Conservation (phyloP, 768 basidiomycete genomes). For the Suillus lakei region DNA sequence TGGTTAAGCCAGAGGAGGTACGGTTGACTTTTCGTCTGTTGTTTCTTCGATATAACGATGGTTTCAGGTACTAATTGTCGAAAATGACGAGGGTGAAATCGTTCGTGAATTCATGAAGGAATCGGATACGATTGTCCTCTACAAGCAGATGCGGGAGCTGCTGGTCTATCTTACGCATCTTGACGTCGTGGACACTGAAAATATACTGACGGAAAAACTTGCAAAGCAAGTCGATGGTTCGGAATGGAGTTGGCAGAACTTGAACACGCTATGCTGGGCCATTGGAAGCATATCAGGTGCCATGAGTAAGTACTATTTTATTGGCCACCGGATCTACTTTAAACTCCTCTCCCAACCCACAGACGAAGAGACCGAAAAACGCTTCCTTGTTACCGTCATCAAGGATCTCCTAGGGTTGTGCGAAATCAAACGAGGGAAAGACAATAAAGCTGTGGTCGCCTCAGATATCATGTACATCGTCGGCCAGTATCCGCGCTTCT, state of each 20-base stretch:
- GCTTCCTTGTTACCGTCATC: conserved; percentile 98
- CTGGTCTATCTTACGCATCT: conserved; percentile 97
- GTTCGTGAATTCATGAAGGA: conserved; percentile 99
- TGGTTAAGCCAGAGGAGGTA: conserved; percentile 99
- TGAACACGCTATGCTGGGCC: conserved; percentile 99
- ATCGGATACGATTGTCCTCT: conserved; percentile 95
- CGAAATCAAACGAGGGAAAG: conserved; percentile 98
- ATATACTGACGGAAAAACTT: conserved; percentile 95
- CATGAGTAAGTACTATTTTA: conserved; percentile 76
- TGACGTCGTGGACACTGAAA: conserved; percentile 95
- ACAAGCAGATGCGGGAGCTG: conserved; percentile 98
- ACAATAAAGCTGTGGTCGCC: conserved; percentile 99
- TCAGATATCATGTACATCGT: conserved; percentile 99
- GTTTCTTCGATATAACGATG: conserved; percentile 13
- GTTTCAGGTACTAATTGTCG: conserved; percentile 89
- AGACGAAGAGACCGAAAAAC: conserved; percentile 99
- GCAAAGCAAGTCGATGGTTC: conserved; percentile 96
- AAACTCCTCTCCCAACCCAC: conserved; percentile 7
- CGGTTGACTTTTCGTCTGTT: conserved; percentile 24
- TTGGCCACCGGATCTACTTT: neutral
- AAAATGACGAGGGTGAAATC: conserved; percentile 99
- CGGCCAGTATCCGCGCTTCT: conserved; percentile 98
- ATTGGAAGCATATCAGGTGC: conserved; percentile 99
- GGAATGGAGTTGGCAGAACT: conserved; percentile 99
- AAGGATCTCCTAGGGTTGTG: conserved; percentile 97